phyloP scores from a whole-genome alignment of 164 flowering plant species.

The Magnolia sinica region DNA sequence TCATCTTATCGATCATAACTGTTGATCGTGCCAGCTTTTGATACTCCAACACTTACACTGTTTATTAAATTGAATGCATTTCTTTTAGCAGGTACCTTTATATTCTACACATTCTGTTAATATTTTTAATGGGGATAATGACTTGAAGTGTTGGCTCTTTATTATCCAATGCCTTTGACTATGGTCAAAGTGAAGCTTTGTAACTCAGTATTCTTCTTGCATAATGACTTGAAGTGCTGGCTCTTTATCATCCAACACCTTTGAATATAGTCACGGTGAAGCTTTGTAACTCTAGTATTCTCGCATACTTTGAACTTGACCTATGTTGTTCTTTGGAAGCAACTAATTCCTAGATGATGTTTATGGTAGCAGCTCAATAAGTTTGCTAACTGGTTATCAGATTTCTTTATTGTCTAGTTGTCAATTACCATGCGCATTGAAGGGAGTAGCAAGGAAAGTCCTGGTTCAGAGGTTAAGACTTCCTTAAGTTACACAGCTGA shows the following conservation, averaged over 20 bases:
- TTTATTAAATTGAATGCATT: not conserved
- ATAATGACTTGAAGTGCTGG: too few species aligned
- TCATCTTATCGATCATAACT: too few species aligned
- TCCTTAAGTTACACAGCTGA: constrained; percentile 30
- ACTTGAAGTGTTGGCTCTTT: too few species aligned
- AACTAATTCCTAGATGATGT: not conserved
- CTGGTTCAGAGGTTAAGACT: constrained; percentile 27
- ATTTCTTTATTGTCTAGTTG: constrained; percentile 27
- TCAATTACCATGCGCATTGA: constrained; percentile 32
- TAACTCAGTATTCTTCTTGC: not conserved
- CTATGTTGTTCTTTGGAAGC: not conserved
- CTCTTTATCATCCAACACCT: too few species aligned
- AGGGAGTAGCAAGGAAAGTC: constrained; percentile 30
- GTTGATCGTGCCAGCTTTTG: not conserved
- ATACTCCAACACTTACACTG: not conserved
- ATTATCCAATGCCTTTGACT: too few species aligned
- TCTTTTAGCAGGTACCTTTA: not conserved
- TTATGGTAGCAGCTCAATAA: not conserved
- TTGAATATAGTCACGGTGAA: not conserved
- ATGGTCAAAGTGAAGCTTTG: not conserved
- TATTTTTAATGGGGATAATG: not conserved
- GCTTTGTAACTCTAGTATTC: not conserved
- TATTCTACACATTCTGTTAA: not conserved
- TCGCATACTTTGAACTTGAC: not conserved
- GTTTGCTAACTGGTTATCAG: not conserved